These are phyloP conservation scores for Leccinum subgranulosum DNA, from an alignment of 768 basidiomycete species.

Conservation along the genomic window DNA sequence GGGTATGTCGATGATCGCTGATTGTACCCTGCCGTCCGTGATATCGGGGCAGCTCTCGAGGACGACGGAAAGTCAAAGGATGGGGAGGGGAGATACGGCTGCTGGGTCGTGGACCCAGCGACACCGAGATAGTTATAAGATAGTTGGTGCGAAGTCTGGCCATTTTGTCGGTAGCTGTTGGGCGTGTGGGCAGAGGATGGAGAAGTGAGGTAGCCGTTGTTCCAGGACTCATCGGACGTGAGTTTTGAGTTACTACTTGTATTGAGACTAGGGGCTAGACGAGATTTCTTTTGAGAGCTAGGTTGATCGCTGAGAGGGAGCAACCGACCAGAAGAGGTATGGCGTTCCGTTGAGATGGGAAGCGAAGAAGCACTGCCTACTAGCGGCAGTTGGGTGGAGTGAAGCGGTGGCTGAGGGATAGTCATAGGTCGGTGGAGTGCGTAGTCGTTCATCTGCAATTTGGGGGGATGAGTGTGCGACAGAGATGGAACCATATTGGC, in stretches of 20 bases:
- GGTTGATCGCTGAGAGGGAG: constrained; percentile 25
- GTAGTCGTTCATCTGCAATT: constrained; percentile 27
- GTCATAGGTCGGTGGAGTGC: constrained; percentile 29
- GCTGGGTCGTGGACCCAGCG: constrained; percentile 8
- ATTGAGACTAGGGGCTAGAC: constrained; percentile 25
- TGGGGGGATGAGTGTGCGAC: constrained; percentile 1
- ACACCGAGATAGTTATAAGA: constrained; percentile 19
- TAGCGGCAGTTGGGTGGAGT: constrained; percentile 25
- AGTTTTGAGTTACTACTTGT: constrained; percentile 25
- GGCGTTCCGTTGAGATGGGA: constrained; percentile 33
- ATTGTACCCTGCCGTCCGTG: constrained; percentile 24
- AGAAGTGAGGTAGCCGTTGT: constrained; percentile 31
- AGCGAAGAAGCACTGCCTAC: constrained; percentile 24
- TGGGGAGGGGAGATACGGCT: constrained; percentile 22
- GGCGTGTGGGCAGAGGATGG: constrained; percentile 28
- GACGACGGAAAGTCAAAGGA: constrained; percentile 31
- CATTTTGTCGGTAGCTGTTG: constrained; percentile 28
- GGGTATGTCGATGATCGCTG: constrained; percentile 27
- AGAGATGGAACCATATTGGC: neutral
- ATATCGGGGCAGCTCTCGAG: constrained; percentile 20
- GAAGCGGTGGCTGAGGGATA: constrained; percentile 32
- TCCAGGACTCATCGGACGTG: constrained; percentile 23
- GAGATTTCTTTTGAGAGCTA: constrained; percentile 28
- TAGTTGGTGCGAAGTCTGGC: constrained; percentile 26
- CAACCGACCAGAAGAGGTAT: constrained; percentile 31